A percentile compares a stretch with the other conserved stretches of the same genome.
phyloP scores from a whole-genome alignment of 208 protist species.

The Crithidia fasciculata region DNA sequence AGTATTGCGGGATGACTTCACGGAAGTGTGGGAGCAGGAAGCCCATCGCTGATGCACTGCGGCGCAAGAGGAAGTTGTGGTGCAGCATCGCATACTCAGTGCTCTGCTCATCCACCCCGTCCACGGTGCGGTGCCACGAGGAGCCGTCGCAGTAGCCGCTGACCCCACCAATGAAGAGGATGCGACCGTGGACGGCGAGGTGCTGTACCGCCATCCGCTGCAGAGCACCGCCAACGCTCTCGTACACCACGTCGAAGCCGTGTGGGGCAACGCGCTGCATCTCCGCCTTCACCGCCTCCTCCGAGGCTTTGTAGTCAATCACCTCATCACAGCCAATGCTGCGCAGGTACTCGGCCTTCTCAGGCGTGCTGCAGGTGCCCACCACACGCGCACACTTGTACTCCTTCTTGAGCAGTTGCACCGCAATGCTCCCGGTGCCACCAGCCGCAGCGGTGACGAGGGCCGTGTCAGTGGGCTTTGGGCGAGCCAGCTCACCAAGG shows the following conservation, averaged over 20 bases:
- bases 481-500: slow-evolving; percentile 38
- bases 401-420: slow-evolving; percentile 68
- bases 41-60: slow-evolving; percentile 34
- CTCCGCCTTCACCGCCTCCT: slow-evolving; percentile 33
- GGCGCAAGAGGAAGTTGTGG: slow-evolving; percentile 17
- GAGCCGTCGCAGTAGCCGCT: slow-evolving; percentile 40
- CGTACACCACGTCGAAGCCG: slow-evolving; percentile 63
- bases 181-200: slow-evolving; percentile 36
- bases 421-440: slow-evolving; percentile 58
- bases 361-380: slow-evolving; percentile 56
- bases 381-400: slow-evolving; percentile 52
- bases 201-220: slow-evolving; percentile 34
- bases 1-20: slow-evolving; percentile 32
- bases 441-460: slow-evolving; percentile 68
- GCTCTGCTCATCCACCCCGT: slow-evolving; percentile 8
- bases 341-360: slow-evolving; percentile 56
- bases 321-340: slow-evolving; percentile 54
- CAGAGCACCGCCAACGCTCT: slow-evolving; percentile 53
- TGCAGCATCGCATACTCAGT: slow-evolving; percentile 16
- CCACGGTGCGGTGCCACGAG: slow-evolving; percentile 20
- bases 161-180: slow-evolving; percentile 58
- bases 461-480: slow-evolving; percentile 34
- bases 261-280: slow-evolving; percentile 36
- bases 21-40: slow-evolving; percentile 41
- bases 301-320: slow-evolving; percentile 51